These are phyloP conservation scores for Suhomyces taliae DNA, from an alignment of 1,139 yeast species.

Conservation along the genomic window DNA sequence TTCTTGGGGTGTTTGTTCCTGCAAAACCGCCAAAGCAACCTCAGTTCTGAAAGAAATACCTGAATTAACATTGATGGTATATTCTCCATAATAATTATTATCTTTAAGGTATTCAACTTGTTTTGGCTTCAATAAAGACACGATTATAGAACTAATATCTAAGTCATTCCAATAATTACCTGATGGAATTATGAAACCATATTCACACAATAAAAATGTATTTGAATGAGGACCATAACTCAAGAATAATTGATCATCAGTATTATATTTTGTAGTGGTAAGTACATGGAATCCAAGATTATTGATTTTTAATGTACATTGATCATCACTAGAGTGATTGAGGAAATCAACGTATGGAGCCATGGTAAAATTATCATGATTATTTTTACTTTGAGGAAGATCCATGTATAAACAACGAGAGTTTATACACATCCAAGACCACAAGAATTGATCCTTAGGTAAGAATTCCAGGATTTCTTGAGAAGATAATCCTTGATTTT, in stretches of 20 bases:
- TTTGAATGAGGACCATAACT: conserved; percentile 90
- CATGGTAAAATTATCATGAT: conserved; percentile 74
- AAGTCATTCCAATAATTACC: conserved; percentile 68
- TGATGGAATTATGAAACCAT: conserved; percentile 64
- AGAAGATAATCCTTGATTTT: conserved; percentile 8
- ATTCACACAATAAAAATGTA: conserved; percentile 77
- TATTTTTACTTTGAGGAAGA: conserved; percentile 50
- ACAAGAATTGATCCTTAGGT: conserved; percentile 37
- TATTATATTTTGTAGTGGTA: conserved; percentile 33
- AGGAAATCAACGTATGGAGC: conserved; percentile 90
- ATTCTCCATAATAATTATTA: conserved; percentile 67
- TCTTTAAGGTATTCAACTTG: conserved; percentile 50
- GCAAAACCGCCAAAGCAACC: conserved; percentile 67
- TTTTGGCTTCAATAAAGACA: conserved; percentile 33
- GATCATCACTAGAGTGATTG: conserved; percentile 66
- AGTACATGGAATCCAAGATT: conserved; percentile 52
- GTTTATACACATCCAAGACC: conserved; percentile 87
- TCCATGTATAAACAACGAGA: conserved; percentile 87
- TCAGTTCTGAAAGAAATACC: conserved; percentile 71
- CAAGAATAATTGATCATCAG: conserved; percentile 63
- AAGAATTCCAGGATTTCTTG: conserved; percentile 5
- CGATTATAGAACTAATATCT: conserved; percentile 53
- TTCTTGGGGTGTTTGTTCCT: conserved; percentile 40
- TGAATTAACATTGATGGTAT: conserved; percentile 54
- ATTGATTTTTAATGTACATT: conserved; percentile 51